phyloP scores from a whole-genome alignment of 768 basidiomycete species.

The Trichaptum fuscoviolaceum region DNA sequence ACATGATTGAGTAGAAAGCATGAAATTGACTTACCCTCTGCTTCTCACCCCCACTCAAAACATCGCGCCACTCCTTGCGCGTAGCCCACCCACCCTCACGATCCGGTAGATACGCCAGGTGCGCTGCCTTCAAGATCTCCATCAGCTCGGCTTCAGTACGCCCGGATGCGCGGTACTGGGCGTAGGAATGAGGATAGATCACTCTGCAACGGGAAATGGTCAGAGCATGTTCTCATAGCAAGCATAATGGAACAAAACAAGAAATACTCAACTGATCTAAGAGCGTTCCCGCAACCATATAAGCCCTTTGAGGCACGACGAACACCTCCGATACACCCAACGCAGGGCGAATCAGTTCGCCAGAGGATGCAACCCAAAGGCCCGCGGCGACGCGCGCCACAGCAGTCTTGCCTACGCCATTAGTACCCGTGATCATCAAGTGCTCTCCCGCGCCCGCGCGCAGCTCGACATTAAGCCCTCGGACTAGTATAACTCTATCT shows the following conservation, averaged over 20 bases:
- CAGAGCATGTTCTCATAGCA: not conserved
- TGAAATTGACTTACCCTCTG: constrained; percentile 55
- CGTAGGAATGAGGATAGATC: constrained; percentile 87
- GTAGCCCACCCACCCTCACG: constrained; percentile 89
- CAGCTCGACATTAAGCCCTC: constrained; percentile 60
- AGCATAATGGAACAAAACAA: not conserved
- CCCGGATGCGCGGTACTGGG: constrained; percentile 57
- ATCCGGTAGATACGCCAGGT: constrained; percentile 77
- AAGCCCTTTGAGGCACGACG: constrained; percentile 88
- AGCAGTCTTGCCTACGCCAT: constrained; percentile 89
- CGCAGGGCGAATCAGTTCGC: constrained; percentile 29
- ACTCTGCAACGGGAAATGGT: constrained; percentile 34
- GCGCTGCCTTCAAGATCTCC: constrained; percentile 74
- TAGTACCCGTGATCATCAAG: constrained; percentile 89
- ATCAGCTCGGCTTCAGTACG: constrained; percentile 65
- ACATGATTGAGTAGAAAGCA: constrained; percentile 3
- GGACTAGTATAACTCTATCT: constrained; percentile 45
- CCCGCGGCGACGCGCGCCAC: constrained; percentile 86
- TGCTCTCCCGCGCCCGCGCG: constrained; percentile 62
- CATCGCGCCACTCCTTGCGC: constrained; percentile 94
- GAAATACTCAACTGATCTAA: constrained; percentile 63
- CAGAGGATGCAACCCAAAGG: constrained; percentile 68
- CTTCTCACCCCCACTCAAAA: constrained; percentile 94
- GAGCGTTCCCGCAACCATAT: constrained; percentile 84
- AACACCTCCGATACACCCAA: constrained; percentile 56